Base-by-base conservation (phyloP, 768 basidiomycete genomes). In the Phylloporus sp. region DNA sequence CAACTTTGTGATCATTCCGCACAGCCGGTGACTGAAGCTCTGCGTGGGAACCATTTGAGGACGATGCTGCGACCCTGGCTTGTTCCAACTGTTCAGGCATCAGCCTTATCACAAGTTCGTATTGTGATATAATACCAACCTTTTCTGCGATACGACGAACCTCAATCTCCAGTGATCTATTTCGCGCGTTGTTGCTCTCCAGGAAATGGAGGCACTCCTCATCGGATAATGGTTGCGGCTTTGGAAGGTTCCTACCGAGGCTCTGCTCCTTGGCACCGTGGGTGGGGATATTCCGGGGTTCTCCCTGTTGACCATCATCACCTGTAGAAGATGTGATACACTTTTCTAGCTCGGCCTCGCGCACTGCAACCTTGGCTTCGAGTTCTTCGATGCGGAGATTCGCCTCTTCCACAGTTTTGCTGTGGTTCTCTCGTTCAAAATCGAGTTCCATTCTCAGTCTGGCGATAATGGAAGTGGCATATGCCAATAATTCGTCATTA, bases 291-390 rank as follows among this genome's bases (percentile, higher is more conserved):
- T 23, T 23, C 26, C 22, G 35, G 41, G 11, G 41, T 42, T 42
- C 56, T 15, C 8, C 31, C 23, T 31, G 36, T 11, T 39, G 55
- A 32, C 15, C 22, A 15, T 52, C 53, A 8, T 11, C 13, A 18
- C 48, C 53, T 31, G 49, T 32, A 8, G 49, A 43, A 5, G 48
- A 57, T n/a, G 59, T 52, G 15, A 71, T 52, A 49, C 63, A 69
- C 3, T 59, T 59, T 56, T 80, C 79, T 6, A 85, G 68, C 56
- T 83, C 79, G 0, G 75, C 75, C 40, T 85, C 83, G n/a, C 81
- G 72, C 6, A 76, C 74, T 0, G 81, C 79, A 5, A 86, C 62
- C 61, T 76, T 76, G 0, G 82, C 81, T 50, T 78, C 73, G 3
- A 86, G 70, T 16, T 68, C 64, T 5, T 72, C 62, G 22, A 80